Evolutionary conservation across 73 alveolate species (phyloP), one percentile per base, ranked within the genome.

Genomic region (Diophrys sp.): DNA sequence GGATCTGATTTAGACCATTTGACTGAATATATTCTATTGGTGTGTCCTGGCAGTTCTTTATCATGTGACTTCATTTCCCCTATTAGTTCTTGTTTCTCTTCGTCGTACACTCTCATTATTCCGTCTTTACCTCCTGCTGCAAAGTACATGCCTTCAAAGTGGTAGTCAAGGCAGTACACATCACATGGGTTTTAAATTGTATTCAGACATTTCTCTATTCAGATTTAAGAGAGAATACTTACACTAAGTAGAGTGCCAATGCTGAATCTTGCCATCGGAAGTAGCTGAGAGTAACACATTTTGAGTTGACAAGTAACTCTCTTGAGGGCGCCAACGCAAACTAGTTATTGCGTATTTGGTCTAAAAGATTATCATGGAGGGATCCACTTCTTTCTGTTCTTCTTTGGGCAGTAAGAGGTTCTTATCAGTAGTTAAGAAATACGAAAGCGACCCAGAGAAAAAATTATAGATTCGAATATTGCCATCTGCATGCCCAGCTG

Each of bases 161-260:
- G 88, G 79, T 84, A 96, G 83, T 97, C 99, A 23, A 93, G 87
- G 74, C 97, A 89, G 84, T 94, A 90, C 56, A 96, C 95, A 73
- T 96, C 92, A 31, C 87, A 88, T 70, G 94, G 90, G 67, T 93
- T 99, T 29, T 74, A 73, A 25, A 95, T 83, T 54, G 89, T 83
- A 76, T 94, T 97, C 29, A 97, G 84, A 68, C 90, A 53, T 83
- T 94, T 96, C 68, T 99, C 99, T 67, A n/a, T n/a, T n/a, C n/a
- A n/a, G n/a, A n/a, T n/a, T n/a, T n/a, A n/a, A n/a, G n/a, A n/a
- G n/a, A n/a, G n/a, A n/a, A n/a, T n/a, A n/a, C n/a, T n/a, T n/a
- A n/a, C n/a, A n/a, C n/a, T 98, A 90, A 71, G 97, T 89, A 5
- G 99, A 93, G 79, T 97, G 99, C 96, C 98, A 89, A 91, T 97